Base-by-base conservation (phyloP, 2,329 filamentous ascomycete genomes). In the Salinomyces thailandicus region DNA sequence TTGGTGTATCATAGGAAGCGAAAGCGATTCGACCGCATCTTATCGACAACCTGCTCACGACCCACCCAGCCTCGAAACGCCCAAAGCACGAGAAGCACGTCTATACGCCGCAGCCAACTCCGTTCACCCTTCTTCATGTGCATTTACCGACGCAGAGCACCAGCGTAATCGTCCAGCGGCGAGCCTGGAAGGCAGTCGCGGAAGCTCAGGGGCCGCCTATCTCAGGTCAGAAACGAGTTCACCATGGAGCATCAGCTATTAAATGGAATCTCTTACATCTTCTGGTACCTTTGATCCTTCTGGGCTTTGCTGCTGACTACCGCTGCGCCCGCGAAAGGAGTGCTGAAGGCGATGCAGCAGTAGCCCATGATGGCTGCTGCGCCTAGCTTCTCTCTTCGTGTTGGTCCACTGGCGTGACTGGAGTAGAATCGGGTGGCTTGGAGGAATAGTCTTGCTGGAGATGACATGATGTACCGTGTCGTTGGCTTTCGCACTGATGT, bases 401-500 rank as follows among this genome's bases (percentile, higher is more conserved):
- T 39, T 5, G 42, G 39, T 17, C 42, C 49, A 20, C 45, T 45
- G 15, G 38, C 33, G 20, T 48, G 41, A n/a, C 22, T 26, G 6
- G 54, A 48, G 43, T 51, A 52, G 34, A 43, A 46, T 31, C 54
- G 52, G 8, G 50, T 26, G 8, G 52, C 44, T 42, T 51, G 52
- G 11, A 44, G 28, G 18, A 51, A 36, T 24, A 47, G 42, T 34
- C 42, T 33, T 18, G 33, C 41, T 37, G 41, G 47, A 17, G 83
- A 61, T 0, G 81, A 74, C 52, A 89, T 85, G 37, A 71, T 34
- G 2, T 38, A n/a, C n/a, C n/a, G n/a, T n/a, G n/a, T n/a, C n/a
- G n/a, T n/a, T n/a, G n/a, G n/a, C n/a, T n/a, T n/a, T n/a, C n/a
- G n/a, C n/a, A n/a, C n/a, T n/a, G n/a, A n/a, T n/a, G n/a, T n/a